These are phyloP conservation scores for Dioscorea cayenensis DNA, from an alignment of 116 monocot genomes.

Conservation along the genomic window DNA sequence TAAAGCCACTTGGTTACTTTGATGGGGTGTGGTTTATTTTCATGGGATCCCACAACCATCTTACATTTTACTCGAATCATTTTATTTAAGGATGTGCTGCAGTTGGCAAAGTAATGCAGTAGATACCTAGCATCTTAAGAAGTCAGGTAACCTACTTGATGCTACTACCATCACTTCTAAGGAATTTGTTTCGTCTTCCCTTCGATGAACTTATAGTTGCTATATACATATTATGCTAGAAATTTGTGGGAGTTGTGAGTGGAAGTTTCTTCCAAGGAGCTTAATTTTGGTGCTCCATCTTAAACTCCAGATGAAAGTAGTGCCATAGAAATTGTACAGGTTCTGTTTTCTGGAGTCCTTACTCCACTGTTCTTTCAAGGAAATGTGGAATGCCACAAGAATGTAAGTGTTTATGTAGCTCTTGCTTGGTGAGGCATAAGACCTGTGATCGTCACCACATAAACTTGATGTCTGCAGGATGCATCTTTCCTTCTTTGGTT, in stretches of 20 bases:
- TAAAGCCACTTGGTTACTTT: conserved; percentile 2
- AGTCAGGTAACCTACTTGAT: not conserved
- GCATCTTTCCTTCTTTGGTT: not conserved
- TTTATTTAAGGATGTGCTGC: not conserved
- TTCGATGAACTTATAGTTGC: conserved; percentile 1
- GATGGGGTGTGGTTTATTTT: not conserved
- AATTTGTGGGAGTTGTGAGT: conserved; percentile 16
- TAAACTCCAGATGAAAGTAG: conserved; percentile 20
- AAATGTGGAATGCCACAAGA: not conserved
- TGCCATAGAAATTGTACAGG: conserved; percentile 23
- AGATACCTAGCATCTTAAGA: not conserved
- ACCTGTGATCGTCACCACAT: not conserved
- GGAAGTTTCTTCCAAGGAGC: conserved; percentile 32
- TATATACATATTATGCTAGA: not conserved
- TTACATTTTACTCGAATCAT: not conserved
- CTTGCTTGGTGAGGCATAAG: not conserved
- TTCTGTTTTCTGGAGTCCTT: conserved; percentile 1
- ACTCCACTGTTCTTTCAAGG: not conserved
- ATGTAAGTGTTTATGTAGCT: not conserved
- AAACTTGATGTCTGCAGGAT: not conserved
- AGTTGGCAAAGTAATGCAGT: not conserved
- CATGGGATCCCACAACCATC: not conserved
- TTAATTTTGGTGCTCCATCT: conserved; percentile 36
- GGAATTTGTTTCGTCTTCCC: not conserved
- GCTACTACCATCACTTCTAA: not conserved